These are phyloP conservation scores for Trichocomaceae sp. DNA, from an alignment of 2,329 filamentous ascomycete genomes.

Conservation along the genomic window DNA sequence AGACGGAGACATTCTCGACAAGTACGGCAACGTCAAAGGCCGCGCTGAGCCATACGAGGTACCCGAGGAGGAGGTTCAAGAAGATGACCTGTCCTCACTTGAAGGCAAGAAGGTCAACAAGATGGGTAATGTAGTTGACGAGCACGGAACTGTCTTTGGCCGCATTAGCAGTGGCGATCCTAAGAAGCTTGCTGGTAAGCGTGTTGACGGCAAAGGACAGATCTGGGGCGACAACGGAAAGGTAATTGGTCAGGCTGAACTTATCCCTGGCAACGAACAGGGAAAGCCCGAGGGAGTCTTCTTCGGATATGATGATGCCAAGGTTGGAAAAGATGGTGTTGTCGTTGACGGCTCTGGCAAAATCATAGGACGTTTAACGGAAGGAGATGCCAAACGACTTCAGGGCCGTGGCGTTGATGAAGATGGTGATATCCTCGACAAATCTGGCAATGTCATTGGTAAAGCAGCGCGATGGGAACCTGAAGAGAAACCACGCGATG, in stretches of 20 bases:
- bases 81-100: conserved; percentile 53
- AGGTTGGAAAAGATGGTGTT: conserved; percentile 53
- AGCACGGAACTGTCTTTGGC: conserved; percentile 52
- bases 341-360: conserved; percentile 48
- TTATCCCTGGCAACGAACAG: conserved; percentile 47
- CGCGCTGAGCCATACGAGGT: conserved; percentile 52
- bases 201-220: conserved; percentile 57
- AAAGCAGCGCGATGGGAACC: conserved; percentile 63
- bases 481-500: conserved; percentile 47
- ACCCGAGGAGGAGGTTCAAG: conserved; percentile 42
- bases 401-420: conserved; percentile 61
- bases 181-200: conserved; percentile 52
- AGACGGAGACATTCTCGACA: conserved; percentile 75
- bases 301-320: conserved; percentile 52
- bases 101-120: conserved; percentile 60
- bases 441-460: conserved; percentile 60
- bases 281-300: conserved; percentile 51
- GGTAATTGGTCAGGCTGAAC: conserved; percentile 53
- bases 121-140: conserved; percentile 55
- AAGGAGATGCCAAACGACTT: conserved; percentile 59
- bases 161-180: conserved; percentile 53
- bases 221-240: conserved; percentile 59
- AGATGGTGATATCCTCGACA: conserved; percentile 63
- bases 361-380: conserved; percentile 54
- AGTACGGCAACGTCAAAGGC: conserved; percentile 59